Percentiles rank a stretch among this genome's conserved stretches.
These are phyloP conservation scores for Quercus variabilis DNA, from an alignment of 306 rosid species.

Conservation along the genomic window DNA sequence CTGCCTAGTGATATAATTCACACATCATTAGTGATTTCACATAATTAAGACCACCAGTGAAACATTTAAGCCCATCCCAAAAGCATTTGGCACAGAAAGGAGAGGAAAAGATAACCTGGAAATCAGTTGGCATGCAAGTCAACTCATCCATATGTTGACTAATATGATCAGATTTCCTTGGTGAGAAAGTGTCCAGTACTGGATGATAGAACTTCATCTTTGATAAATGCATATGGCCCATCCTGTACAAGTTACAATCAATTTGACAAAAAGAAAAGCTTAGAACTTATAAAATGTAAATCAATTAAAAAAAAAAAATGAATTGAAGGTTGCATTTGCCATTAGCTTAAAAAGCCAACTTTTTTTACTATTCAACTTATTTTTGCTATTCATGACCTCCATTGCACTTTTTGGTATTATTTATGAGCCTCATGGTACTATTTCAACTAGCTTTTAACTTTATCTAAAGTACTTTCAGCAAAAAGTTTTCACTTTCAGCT, in stretches of 20 bases:
- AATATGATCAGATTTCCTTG: conserved; percentile 28
- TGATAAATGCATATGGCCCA: conserved; percentile 44
- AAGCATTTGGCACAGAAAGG: not conserved
- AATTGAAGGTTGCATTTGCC: not conserved
- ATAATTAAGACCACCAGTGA: conserved; percentile 2
- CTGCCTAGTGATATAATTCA: conserved; percentile 56
- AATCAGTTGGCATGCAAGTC: conserved; percentile 34
- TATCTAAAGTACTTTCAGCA: no score
- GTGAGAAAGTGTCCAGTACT: conserved; percentile 44
- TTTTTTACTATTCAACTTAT: no score
- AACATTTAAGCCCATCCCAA: no score
- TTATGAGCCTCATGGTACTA: no score
- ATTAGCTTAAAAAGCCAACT: no score
- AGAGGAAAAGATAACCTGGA: conserved; percentile 21
- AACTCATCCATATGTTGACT: conserved; percentile 27
- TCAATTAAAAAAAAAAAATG: not conserved
- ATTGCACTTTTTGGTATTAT: no score
- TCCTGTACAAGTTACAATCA: conserved; percentile 33
- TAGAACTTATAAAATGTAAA: not conserved
- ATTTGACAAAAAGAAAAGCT: conserved; percentile 27
- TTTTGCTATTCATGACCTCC: no score
- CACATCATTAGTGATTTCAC: conserved; percentile 12
- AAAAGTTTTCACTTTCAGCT: no score
- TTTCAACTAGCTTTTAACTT: no score
- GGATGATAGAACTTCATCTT: conserved; percentile 82